Evolutionary conservation across 106 monocot genomes (phyloP).

Genomic region (Hemerocallis citrina): DNA sequence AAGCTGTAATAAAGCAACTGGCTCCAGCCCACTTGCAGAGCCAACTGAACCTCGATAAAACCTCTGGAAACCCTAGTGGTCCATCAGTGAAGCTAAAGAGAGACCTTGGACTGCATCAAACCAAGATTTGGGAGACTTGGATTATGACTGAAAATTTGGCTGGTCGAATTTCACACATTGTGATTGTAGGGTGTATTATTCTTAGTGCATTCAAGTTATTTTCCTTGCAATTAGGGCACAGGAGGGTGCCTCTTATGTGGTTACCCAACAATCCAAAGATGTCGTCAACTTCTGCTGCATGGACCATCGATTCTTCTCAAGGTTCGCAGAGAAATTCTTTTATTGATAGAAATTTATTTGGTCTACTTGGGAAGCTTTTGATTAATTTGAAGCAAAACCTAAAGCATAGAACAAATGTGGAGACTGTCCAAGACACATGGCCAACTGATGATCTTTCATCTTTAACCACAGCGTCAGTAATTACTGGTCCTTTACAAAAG

Average conservation of each 20-base stretch:
- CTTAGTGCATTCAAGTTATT: constrained; percentile 40
- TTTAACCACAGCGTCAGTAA: constrained; percentile 11
- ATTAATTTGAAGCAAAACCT: constrained; percentile 13
- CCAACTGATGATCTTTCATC: constrained; percentile 15
- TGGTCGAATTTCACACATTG: constrained; percentile 22
- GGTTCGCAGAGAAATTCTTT: constrained; percentile 3
- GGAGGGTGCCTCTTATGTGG: constrained; percentile 2
- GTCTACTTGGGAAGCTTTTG: constrained; percentile 23
- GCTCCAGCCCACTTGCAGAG: constrained; percentile 41
- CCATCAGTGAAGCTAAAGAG: constrained; percentile 37
- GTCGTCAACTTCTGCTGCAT: constrained; percentile 2
- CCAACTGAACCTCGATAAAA: constrained; percentile 16
- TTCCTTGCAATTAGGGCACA: constrained; percentile 18
- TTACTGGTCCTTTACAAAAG: constrained; percentile 4
- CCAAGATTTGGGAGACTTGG: constrained; percentile 27
- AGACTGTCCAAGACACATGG: constrained; percentile 12
- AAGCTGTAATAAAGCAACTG: constrained; percentile 80
- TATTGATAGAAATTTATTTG: constrained; percentile 11
- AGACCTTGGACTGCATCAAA: constrained; percentile 27
- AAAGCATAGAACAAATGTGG: constrained; percentile 19
- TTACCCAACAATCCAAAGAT: constrained; percentile 8
- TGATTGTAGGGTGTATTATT: constrained; percentile 39
- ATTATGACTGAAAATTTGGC: constrained; percentile 13
- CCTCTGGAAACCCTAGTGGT: constrained; percentile 5
- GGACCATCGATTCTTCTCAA: constrained; percentile 7